Conservation (phyloP, 768 basidiomycete species). For the Austroboletus eburneus region DNA sequence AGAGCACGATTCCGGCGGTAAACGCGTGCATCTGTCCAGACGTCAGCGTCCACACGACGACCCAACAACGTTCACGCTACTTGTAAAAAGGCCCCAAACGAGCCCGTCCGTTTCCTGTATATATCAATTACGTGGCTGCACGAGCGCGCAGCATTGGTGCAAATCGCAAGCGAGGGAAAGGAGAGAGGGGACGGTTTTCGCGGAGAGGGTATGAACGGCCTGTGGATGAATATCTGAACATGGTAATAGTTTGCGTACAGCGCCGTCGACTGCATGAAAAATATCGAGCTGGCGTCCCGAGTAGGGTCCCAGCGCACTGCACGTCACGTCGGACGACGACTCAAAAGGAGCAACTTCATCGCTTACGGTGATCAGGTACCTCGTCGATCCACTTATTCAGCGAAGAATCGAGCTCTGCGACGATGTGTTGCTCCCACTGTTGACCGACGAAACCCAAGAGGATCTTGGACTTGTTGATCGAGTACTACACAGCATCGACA, state of each 20-base stretch:
- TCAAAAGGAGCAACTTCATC: neutral
- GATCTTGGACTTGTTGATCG: conserved; percentile 61
- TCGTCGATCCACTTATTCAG: conserved; percentile 77
- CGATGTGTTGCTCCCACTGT: conserved; percentile 60
- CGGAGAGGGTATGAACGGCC: conserved; percentile 72
- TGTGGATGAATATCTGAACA: conserved; percentile 67
- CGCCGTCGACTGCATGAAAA: conserved; percentile 47
- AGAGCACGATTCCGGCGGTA: conserved; percentile 47
- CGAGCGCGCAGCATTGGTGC: conserved; percentile 80
- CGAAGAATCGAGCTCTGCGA: conserved; percentile 70
- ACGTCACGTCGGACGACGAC: conserved; percentile 6
- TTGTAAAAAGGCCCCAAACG: conserved; percentile 25
- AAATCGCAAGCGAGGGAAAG: conserved; percentile 72
- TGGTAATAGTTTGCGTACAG: conserved; percentile 54
- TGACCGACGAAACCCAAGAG: conserved; percentile 45
- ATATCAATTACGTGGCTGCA: conserved; percentile 68
- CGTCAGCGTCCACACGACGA: neutral
- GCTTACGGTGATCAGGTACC: conserved; percentile 46
- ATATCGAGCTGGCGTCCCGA: conserved; percentile 30
- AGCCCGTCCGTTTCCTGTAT: conserved; percentile 35
- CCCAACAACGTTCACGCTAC: conserved; percentile 16
- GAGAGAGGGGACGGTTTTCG: conserved; percentile 44
- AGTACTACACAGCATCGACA: conserved; percentile 45
- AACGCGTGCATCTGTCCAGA: conserved; percentile 39
- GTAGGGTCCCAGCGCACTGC: conserved; percentile 45